Percentiles rank a stretch among this genome's conserved stretches.
Evolutionary conservation across 768 basidiomycete genomes (phyloP).

Genomic region (Xanthoconium purpureum): DNA sequence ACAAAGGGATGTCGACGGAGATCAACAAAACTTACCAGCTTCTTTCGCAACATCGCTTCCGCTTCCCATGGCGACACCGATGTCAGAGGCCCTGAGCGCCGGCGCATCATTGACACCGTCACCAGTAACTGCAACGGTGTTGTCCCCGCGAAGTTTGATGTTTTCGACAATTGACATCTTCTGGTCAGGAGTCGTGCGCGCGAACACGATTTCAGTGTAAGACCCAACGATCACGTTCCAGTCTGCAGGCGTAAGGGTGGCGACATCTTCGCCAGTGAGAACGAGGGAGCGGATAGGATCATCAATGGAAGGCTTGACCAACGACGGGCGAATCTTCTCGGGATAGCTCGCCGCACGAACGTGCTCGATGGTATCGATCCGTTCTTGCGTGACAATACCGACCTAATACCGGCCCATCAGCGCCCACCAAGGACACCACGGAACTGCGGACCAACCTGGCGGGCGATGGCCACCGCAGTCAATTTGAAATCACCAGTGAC

Average conservation of each 20-base stretch:
- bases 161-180: constrained; percentile 57
- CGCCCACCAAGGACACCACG: neutral
- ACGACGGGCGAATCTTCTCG: constrained; percentile 5
- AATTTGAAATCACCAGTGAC: constrained; percentile 55
- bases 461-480: constrained; percentile 51
- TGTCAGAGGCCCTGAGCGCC: constrained; percentile 50
- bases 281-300: constrained; percentile 39
- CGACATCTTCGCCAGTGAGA: constrained; percentile 44
- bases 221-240: constrained; percentile 39
- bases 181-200: constrained; percentile 54
- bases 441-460: constrained; percentile 34
- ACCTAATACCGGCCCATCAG: constrained; percentile 30
- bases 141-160: constrained; percentile 45
- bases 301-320: constrained; percentile 37
- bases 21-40: constrained; percentile 38
- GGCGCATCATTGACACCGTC: constrained; percentile 58
- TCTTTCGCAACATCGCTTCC: constrained; percentile 53
- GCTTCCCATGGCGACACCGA: constrained; percentile 54
- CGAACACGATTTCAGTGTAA: constrained; percentile 48
- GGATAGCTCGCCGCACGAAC: constrained; percentile 26
- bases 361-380: constrained; percentile 34
- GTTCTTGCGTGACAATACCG: constrained; percentile 40
- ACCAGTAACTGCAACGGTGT: constrained; percentile 52
- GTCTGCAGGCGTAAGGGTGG: constrained; percentile 34
- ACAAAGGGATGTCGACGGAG: neutral